These are phyloP conservation scores for Globisporangium emineosum DNA, from an alignment of 352 stramenopile genomes.

Conservation along the genomic window DNA sequence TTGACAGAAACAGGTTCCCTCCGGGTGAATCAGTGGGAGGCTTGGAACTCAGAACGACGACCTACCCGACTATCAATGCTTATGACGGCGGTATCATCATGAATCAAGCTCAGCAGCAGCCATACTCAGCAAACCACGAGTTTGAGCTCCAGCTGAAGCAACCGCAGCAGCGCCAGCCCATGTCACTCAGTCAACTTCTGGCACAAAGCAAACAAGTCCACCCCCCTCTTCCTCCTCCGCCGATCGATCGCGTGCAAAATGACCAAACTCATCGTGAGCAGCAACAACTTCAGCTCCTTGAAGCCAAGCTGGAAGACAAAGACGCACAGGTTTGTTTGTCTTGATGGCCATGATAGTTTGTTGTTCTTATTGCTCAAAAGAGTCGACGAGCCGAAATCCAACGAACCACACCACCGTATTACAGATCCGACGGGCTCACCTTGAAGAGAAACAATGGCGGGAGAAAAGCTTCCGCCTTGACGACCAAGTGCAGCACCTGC, in stretches of 20 bases:
- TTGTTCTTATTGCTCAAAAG: no score
- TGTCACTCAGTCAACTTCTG: conserved; percentile 18
- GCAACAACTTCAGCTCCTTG: conserved; percentile 12
- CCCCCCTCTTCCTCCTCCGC: not conserved
- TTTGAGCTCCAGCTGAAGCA: not conserved
- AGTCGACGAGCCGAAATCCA: no score
- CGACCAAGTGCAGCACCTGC: conserved; percentile 22
- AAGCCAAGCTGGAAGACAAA: conserved; percentile 13
- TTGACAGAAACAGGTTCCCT: not conserved
- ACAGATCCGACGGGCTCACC: conserved; percentile 12
- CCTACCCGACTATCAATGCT: not conserved
- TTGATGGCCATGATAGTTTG: not conserved
- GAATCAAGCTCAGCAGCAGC: not conserved
- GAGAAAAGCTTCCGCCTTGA: conserved; percentile 23
- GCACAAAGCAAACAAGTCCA: not conserved
- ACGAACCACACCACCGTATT: not conserved
- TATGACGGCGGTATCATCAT: not conserved
- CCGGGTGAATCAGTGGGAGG: not conserved
- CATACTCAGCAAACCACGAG: not conserved
- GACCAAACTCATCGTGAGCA: not conserved
- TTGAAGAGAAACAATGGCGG: conserved; percentile 19
- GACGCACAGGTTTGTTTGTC: conserved; percentile 7
- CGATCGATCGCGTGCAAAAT: not conserved
- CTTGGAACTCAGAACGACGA: not conserved
- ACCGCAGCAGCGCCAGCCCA: not conserved